Conservation (phyloP, 352 stramenopile species). For the Thraustotheca clavata region DNA sequence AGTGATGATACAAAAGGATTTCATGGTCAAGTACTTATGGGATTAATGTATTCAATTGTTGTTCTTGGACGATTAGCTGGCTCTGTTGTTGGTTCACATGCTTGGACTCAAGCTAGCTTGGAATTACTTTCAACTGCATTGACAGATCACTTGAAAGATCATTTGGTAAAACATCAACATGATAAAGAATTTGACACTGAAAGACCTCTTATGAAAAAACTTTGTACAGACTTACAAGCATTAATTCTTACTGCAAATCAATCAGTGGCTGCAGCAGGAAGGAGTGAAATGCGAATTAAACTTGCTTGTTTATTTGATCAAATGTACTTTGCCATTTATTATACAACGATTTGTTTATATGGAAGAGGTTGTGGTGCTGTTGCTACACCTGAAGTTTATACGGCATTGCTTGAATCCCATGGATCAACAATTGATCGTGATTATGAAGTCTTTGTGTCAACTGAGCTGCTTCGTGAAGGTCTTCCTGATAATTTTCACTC, state of each 20-base stretch:
- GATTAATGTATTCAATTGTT: slow-evolving; percentile 49
- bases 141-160: slow-evolving; percentile 40
- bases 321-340: slow-evolving; percentile 81
- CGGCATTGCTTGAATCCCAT: slow-evolving; percentile 45
- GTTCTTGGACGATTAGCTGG: slow-evolving; percentile 40
- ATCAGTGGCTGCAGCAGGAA: slow-evolving; percentile 31
- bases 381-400: slow-evolving; percentile 44
- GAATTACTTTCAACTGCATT: slow-evolving; percentile 36
- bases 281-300: slow-evolving; percentile 52
- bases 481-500: slow-evolving; percentile 19
- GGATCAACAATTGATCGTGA: slow-evolving; percentile 29
- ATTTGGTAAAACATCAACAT: slow-evolving; percentile 52
- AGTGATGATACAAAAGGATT: slow-evolving; percentile 28
- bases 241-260: slow-evolving; percentile 43
- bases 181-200: slow-evolving; percentile 49
- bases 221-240: slow-evolving; percentile 42
- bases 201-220: slow-evolving; percentile 41
- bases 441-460: slow-evolving; percentile 51
- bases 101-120: slow-evolving; percentile 48
- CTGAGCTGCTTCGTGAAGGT: slow-evolving; percentile 30
- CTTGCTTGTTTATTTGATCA: slow-evolving; percentile 54
- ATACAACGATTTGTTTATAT: slow-evolving; percentile 59
- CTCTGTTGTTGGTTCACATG: slow-evolving; percentile 47
- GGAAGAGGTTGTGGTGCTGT: slow-evolving; percentile 52
- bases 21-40: slow-evolving; percentile 43